Percentiles rank a stretch among this genome's conserved stretches.
Conservation (phyloP, 2,329 filamentous ascomycete genomes). For the Calonectria leucothoes region DNA sequence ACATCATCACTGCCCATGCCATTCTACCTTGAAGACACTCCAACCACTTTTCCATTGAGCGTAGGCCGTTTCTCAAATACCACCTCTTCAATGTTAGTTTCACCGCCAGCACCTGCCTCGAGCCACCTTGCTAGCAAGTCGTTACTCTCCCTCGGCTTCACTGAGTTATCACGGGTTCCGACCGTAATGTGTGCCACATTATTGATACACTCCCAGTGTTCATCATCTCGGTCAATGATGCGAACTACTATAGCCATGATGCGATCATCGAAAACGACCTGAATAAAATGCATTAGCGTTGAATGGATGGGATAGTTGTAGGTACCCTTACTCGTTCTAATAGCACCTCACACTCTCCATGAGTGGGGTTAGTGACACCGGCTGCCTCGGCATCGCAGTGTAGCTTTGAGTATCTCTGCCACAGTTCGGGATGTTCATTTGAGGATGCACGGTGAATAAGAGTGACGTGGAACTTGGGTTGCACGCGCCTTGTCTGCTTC, state of each 20-base stretch:
- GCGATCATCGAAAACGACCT: slow-evolving; percentile 84
- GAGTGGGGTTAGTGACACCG: slow-evolving; percentile 43
- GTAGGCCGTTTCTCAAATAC: slow-evolving; percentile 61
- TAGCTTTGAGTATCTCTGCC: slow-evolving; percentile 77
- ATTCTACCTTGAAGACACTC: slow-evolving; percentile 61
- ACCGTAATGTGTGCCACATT: slow-evolving; percentile 87
- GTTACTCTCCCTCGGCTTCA: slow-evolving; percentile 97
- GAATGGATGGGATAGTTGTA: background rate
- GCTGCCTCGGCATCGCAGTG: slow-evolving; percentile 59
- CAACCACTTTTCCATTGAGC: slow-evolving; percentile 60
- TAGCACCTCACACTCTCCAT: slow-evolving; percentile 74
- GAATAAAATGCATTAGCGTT: slow-evolving; percentile 13
- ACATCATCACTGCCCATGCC: background rate
- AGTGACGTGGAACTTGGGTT: slow-evolving; percentile 92
- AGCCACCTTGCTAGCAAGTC: slow-evolving; percentile 83
- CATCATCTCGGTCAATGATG: slow-evolving; percentile 64
- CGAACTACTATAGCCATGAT: slow-evolving; percentile 94
- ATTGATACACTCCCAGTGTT: slow-evolving; percentile 78
- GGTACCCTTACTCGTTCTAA: slow-evolving; percentile 65
- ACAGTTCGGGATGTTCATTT: slow-evolving; percentile 73
- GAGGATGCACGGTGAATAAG: slow-evolving; percentile 83
- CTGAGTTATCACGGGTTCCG: slow-evolving; percentile 77
- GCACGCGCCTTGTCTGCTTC: slow-evolving; percentile 78
- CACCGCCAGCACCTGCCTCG: slow-evolving; percentile 59
- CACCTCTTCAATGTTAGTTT: slow-evolving; percentile 60